Evolutionary conservation across 148 eudicot species (phyloP), one percentile per base, ranked within the genome.

Genomic region (Amaranthus hypochondriacus): DNA sequence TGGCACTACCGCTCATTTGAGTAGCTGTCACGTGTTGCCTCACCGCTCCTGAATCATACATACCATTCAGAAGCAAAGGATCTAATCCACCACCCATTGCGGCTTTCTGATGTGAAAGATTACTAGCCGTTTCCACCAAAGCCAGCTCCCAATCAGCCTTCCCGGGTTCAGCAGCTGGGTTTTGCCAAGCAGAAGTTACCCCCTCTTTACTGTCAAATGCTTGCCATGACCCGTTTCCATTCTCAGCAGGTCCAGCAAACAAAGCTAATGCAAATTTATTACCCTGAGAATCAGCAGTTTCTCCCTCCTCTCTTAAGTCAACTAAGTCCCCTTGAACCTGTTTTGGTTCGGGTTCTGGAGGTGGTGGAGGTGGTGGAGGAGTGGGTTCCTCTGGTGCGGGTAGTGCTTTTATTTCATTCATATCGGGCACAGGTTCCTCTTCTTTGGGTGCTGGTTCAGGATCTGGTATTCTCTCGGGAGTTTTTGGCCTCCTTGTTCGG

Each of bases 61-160:
- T 88, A 7, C 92, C 90, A 15, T 89, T 87, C 76, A 91, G 72
- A n/a, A 89, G 77, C 59, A 88, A 66, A 4, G 90, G 86, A 68
- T 91, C 92, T 1, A 88, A 58, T 15, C 93, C 93, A 57, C 93
- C 97, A 52, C 89, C 93, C 73, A 91, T 15, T 18, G 81, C 21
- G 0, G 86, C 81, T 86, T 89, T 87, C 63, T 91, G 91, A 3
- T 87, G 74, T 3, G 88, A 70, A 54, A 91, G 82, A 76, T 91
- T 71, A 73, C 97, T 89, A 1, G 89, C 88, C 5, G 97, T 81
- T 69, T 89, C 97, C 42, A 91, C 97, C 62, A 91, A 68, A 50
- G 97, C 97, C 60, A 89, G 79, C 71, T 91, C 97, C 97, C 97
- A 91, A 79, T 89, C 93, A 0, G 93, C 97, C 78, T 91, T 91